Base-by-base conservation (phyloP, 495 filamentous ascomycete species). In the Lophiostoma macrostomum region DNA sequence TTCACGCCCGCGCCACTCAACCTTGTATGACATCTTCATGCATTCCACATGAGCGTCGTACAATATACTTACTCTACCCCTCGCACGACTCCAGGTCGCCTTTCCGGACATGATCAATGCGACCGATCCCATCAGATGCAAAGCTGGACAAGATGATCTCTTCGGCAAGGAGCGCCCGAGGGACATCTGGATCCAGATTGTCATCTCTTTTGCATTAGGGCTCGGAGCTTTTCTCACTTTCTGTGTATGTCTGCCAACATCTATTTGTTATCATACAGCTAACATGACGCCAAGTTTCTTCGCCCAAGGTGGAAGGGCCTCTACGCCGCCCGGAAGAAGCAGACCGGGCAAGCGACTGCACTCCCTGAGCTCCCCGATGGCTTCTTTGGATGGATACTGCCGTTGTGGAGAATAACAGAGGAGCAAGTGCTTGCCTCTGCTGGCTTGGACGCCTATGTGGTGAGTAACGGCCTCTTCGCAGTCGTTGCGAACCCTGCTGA, bases 371-470 rank as follows among this genome's bases (percentile, higher is more conserved):
- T 99, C 5, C 90, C 94, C 37, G 81, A 90, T 63, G 84, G 78
- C 28, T 83, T 96, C 62, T 87, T 97, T 56, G 93, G 91, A 64
- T 99, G 94, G 94, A 93, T 97, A 27, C 84, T 88, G 1, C 80
- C 83, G 8, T 73, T 99, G n/a, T 93, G 91, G 75, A 75, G 72
- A 42, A 87, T 99, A 42, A 88, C 86, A 11, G 90, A 97, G 36
- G 80, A 95, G 63, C 83, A 97, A 68, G 81, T 97, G 18, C 75
- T 99, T 37, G 82, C 85, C 30, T 93, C 91, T 24, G 91, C 91
- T 11, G 94, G 94, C 0, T 75, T 99, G 37, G 94, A 99, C 73
- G 94, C 93, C 44, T 99, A 85, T 69, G 93, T 96, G 57, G 87
- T 90, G 70, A 66, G 85, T 78, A 36, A n/a, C 14, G 5, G 1